Evolutionary conservation across 495 filamentous ascomycete species (phyloP), one percentile per base, ranked within the genome.

Genomic region (Lichina pygmaea): DNA sequence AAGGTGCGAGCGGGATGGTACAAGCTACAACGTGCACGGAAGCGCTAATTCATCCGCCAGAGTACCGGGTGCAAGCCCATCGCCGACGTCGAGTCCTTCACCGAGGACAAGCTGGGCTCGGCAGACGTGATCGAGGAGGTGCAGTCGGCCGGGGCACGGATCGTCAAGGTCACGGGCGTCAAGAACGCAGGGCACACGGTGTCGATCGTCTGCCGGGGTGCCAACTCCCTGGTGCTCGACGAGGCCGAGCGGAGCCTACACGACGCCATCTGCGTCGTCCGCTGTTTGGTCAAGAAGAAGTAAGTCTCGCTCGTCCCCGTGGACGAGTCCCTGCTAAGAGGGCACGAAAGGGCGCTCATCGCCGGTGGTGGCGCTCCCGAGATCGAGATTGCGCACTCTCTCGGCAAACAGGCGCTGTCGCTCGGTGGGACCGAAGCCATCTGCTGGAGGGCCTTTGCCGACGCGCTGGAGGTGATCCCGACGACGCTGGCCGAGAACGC

Each of bases 281-380:
- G 89, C 49, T 97, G 89, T 56, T 67, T 97, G 32, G 89, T 97
- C 52, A 97, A 97, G 76, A 94, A 94, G 74, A 86, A 83, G 60
- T 52, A n/a, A 24, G 41, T 13, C 11, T 16, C 24, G 12, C 11
- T 6, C 36, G 36, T 39, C 11, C 5, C 6, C 36, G 6, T 39
- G 2, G 11, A 11, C 36, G 10, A 43, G 2, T 16, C 2, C 16
- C 42, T 43, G 12, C 11, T 41, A 24, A 41, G 17, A 50, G 44
- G 6, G 43, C 32, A 7, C 11, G 31, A 17, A 9, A 48, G 46
- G 32, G 89, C 89, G 13, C 70, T 97, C 45, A 89, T 97, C 50
- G 86, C 89, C 16, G 89, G 89, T 60, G 89, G 89, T 52, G 89
- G 89, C 54, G 89, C 89, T 8, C 82, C 89, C 9, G 89, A 97